Conservation (phyloP, 2,329 filamentous ascomycete genomes). For the Coniochaeta sp. region DNA sequence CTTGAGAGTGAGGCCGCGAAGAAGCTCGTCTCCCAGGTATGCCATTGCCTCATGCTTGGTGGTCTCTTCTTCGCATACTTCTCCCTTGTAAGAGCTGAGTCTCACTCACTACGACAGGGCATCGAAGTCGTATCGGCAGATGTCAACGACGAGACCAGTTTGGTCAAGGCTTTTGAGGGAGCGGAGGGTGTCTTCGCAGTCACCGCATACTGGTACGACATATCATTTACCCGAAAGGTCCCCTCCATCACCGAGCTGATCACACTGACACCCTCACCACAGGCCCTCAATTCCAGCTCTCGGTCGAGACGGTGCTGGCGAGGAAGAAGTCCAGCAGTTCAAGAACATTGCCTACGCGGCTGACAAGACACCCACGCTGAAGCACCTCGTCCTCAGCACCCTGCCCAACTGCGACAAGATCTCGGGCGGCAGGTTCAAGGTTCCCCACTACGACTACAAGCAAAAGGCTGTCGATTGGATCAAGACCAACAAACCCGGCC, state of each 20-base stretch:
- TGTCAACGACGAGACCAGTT: not conserved
- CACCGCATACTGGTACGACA: not conserved
- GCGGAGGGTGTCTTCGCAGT: not conserved
- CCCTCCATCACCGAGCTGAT: no score
- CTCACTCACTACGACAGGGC: no score
- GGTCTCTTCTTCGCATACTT: no score
- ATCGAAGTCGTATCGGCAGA: no score
- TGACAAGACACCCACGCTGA: constrained; percentile 5
- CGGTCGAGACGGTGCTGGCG: constrained; percentile 7
- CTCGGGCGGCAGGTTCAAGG: constrained; percentile 7
- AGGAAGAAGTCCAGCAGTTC: constrained; percentile 12
- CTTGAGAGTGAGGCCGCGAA: not conserved
- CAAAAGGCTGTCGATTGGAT: constrained; percentile 11
- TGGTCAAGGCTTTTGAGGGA: not conserved
- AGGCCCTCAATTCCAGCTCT: constrained; percentile 10
- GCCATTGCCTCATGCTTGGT: no score
- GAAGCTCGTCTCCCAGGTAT: not conserved
- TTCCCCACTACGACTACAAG: constrained; percentile 17
- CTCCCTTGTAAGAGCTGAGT: no score
- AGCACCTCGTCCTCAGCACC: constrained; percentile 16
- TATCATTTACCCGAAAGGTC: not conserved
- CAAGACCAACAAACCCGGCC: constrained; percentile 4
- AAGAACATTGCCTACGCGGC: constrained; percentile 15
- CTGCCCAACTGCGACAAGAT: constrained; percentile 10
- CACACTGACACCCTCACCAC: no score